Conservation (phyloP, 73 alveolate species). For the Tetrahymena thermophila region DNA sequence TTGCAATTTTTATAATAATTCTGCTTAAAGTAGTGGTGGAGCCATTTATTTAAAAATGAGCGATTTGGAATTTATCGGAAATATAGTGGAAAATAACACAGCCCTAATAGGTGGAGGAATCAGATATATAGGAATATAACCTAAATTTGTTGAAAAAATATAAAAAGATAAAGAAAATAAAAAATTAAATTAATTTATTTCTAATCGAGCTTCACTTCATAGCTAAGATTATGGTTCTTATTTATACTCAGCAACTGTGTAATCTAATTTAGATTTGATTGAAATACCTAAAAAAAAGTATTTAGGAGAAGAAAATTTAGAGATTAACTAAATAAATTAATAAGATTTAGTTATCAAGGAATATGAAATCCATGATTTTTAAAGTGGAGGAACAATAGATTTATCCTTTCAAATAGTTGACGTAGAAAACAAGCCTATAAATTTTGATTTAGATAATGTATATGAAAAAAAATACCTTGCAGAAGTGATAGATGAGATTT, state of each 20-base stretch:
- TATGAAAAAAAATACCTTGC: not conserved
- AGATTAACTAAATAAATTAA: not conserved
- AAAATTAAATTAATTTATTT: not conserved
- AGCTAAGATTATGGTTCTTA: not conserved
- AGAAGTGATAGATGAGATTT: not conserved
- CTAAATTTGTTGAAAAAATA: not conserved
- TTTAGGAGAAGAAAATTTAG: not conserved
- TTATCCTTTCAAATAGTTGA: not conserved
- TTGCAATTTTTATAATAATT: not conserved
- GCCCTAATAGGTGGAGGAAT: not conserved
- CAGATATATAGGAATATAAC: not conserved
- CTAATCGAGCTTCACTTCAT: not conserved
- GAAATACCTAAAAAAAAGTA: not conserved
- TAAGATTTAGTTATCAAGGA: not conserved
- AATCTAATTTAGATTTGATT: not conserved
- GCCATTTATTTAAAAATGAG: not conserved
- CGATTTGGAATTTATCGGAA: not conserved
- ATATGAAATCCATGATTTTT: not conserved
- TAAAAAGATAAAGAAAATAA: not conserved
- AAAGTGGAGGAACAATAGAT: not conserved
- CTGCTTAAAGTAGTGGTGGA: not conserved
- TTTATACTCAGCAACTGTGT: not conserved
- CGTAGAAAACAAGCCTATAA: not conserved
- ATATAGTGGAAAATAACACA: not conserved
- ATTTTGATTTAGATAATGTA: not conserved